Conservation (phyloP, 2,329 filamentous ascomycete genomes). For the Fusarium sp. region DNA sequence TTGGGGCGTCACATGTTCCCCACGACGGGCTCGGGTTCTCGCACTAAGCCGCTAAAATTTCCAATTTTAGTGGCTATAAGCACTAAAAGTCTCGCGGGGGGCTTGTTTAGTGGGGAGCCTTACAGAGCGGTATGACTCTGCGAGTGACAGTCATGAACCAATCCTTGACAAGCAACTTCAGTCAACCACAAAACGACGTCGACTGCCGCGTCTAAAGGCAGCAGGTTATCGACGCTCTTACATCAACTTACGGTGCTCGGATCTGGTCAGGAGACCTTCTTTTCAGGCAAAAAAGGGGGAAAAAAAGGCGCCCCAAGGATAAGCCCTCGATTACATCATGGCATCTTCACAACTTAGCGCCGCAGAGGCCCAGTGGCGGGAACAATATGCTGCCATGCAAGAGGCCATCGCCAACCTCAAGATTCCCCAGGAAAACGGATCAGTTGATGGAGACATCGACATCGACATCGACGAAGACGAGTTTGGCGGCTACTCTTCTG, state of each 20-base stretch:
- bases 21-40: constrained; percentile 37
- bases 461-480: constrained; percentile 74
- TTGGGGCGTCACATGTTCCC: constrained; percentile 45
- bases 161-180: constrained; percentile 27
- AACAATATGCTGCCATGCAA: constrained; percentile 87
- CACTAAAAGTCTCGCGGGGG: constrained; percentile 21
- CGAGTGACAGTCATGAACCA: constrained; percentile 23
- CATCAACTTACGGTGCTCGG: background rate
- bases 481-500: constrained; percentile 64
- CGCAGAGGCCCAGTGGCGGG: constrained; percentile 77
- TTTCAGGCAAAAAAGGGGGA: constrained; percentile 2
- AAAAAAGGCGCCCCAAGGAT: background rate
- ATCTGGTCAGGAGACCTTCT: background rate
- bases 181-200: constrained; percentile 27
- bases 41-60: constrained; percentile 29
- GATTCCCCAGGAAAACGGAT: constrained; percentile 54
- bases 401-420: constrained; percentile 80
- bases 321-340: constrained; percentile 45
- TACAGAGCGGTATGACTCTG: constrained; percentile 41
- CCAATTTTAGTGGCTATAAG: constrained; percentile 30
- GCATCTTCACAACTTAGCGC: constrained; percentile 51
- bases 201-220: constrained; percentile 28
- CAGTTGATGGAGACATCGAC: constrained; percentile 61
- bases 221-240: constrained; percentile 15
- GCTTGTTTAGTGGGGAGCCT: constrained; percentile 30